Base-by-base conservation (phyloP, 2,329 filamentous ascomycete species). In the Elsinoe australis region DNA sequence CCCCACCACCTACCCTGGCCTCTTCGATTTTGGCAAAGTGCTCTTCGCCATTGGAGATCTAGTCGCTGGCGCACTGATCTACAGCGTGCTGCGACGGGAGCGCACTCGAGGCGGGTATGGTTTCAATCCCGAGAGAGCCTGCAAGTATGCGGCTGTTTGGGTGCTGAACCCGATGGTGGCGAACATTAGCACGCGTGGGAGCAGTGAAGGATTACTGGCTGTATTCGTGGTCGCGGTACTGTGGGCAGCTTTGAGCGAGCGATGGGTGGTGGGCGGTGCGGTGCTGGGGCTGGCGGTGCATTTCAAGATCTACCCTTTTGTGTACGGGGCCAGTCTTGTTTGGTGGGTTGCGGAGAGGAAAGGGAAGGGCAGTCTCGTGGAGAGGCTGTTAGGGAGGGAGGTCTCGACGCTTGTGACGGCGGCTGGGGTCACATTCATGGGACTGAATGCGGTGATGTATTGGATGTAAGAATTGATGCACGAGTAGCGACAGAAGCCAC, bases 241-340 rank as follows among this genome's bases (percentile, higher is more conserved):
- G 8, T 96, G 87, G 85, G 85, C 89, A 0, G 83, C 85, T 1
- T 69, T 88, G 54, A 71, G 76, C 45, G 73, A 73, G 44, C 71
- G 71, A n/a, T 69, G 84, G 14, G 59, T 67, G 1, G 62, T 94
- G 6, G 84, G 88, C 0, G 90, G 86, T 0, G 54, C 81, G 2
- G 64, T 96, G 22, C 71, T 98, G 2, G 92, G 92, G 0, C 67
- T 95, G 21, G 80, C 80, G 1, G 89, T 96, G 19, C 92, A 98
- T 67, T 94, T 98, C 69, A 98, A 98, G 73, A 96, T 98, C 52
- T 98, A 98, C 60, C 92, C 92, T 0, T 95, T 96, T 65, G 87
- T 98, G 52, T 98, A 98, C 65, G 90, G 86, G 1, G 79, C 82
- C 0, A 81, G 83, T 2, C 82, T 92, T 33, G 65, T 87, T 4